Evolutionary conservation across 2,329 filamentous ascomycete species (phyloP), one percentile per base, ranked within the genome.

Genomic region (Leptosphaerulina australis): DNA sequence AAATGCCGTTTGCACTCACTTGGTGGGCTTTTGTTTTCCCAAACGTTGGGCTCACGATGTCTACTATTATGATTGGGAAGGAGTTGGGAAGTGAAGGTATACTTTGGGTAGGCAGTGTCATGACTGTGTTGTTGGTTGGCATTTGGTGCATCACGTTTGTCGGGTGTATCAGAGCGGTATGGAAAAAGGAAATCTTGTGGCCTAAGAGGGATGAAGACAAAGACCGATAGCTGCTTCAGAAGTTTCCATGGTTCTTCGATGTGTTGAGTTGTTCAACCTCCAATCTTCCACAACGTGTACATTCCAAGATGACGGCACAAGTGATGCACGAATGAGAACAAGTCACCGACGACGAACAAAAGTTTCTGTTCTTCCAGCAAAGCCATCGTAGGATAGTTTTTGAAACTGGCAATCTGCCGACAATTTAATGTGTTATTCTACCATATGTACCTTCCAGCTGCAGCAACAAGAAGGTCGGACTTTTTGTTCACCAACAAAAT

Each of bases 11-110:
- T 81, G 59, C 50, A 76, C 73, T 87, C 2, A 53, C 49, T 8
- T 87, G 83, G 83, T 87, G 82, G 80, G 82, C 82, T 0, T 79
- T 83, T 61, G 67, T 76, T 0, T 76, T 75, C 34, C 73, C 73
- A 0, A 75, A 75, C 49, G 69, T 72, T 3, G 73, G 73, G 11
- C 74, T 75, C 33, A 66, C 65, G 26, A 35, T 74, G 14, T 68
- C 70, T 10, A 76, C 73, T 0, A 62, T 69, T 15, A 45, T 61
- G 17, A 67, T 75, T 41, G 71, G 69, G 3, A 56, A 49, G 14
- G 64, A 67, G 33, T 39, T 75, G 31, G 44, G 60, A 17, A 70
- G 69, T 15, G 56, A 65, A n/a, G 64, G 47, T 3, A 64, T 75
- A 5, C 25, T 69, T 12, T 74, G 69, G 59, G 70, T 75, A 1